Evolutionary conservation across 768 basidiomycete species (phyloP).

Genomic region (Lactarius psammicola): DNA sequence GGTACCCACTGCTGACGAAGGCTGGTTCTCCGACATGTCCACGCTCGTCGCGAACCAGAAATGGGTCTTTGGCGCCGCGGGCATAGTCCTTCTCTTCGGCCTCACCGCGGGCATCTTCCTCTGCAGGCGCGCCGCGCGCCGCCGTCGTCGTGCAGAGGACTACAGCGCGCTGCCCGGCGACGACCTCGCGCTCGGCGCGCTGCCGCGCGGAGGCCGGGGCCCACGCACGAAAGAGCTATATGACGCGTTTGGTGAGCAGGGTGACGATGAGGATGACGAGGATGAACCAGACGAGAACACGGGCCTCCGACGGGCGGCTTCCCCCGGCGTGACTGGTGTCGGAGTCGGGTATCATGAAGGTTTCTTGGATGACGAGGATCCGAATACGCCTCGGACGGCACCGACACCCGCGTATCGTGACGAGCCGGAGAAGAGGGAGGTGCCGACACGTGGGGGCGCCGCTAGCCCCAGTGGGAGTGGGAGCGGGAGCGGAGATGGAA

Average conservation of each 20-base stretch:
- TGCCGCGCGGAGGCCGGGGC: constrained; percentile 44
- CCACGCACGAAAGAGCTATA: constrained; percentile 80
- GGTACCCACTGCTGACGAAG: constrained; percentile 68
- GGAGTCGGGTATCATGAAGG: constrained; percentile 66
- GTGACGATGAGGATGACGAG: constrained; percentile 80
- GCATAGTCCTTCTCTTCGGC: constrained; percentile 74
- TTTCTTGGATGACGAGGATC: constrained; percentile 79
- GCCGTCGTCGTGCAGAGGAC: constrained; percentile 41
- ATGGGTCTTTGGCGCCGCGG: constrained; percentile 90
- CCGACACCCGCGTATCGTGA: constrained; percentile 47
- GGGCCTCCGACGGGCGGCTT: constrained; percentile 48
- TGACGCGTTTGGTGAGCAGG: constrained; percentile 91
- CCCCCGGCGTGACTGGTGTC: constrained; percentile 33
- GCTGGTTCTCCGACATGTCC: constrained; percentile 81
- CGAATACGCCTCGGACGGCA: constrained; percentile 33
- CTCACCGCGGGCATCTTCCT: constrained; percentile 72
- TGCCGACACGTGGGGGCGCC: background rate
- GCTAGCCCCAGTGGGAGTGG: constrained; percentile 28
- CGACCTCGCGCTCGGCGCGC: constrained; percentile 73
- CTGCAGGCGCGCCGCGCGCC: constrained; percentile 59
- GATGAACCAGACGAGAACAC: constrained; percentile 75
- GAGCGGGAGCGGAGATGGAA: constrained; percentile 52
- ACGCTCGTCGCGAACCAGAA: constrained; percentile 71
- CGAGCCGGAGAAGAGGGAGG: constrained; percentile 43
- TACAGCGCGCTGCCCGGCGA: constrained; percentile 67